phyloP scores from a whole-genome alignment of 169 alveolate species.

The Plasmodium sp. region DNA sequence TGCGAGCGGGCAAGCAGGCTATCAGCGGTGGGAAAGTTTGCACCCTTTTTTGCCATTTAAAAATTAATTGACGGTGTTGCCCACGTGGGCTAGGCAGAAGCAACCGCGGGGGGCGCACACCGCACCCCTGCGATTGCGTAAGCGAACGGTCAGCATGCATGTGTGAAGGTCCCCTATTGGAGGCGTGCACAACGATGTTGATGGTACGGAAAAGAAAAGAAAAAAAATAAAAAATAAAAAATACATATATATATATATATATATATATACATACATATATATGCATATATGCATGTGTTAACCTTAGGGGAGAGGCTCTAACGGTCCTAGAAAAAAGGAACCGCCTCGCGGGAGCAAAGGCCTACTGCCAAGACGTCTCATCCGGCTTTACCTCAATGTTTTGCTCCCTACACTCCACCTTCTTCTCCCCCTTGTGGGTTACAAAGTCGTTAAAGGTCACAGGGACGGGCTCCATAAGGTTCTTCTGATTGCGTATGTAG shows the following conservation, averaged over 20 bases:
- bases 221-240: too few relatives aligned
- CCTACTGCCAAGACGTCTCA: constrained; percentile 18
- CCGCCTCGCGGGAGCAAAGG: background rate
- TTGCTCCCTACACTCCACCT: constrained; percentile 5
- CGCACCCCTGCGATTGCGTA: background rate
- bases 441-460: constrained; percentile 6
- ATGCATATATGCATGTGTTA: too few relatives aligned
- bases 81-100: background rate
- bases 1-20: background rate
- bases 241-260: too few relatives aligned
- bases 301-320: background rate
- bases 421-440: background rate
- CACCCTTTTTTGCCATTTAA: background rate
- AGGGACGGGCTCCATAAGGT: background rate
- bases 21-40: background rate
- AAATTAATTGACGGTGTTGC: background rate
- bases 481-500: background rate
- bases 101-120: background rate
- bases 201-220: background rate
- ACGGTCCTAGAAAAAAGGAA: background rate
- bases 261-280: too few relatives aligned
- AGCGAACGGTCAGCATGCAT: background rate
- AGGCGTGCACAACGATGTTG: background rate
- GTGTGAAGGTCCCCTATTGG: background rate
- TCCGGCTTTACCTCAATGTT: background rate